Conservation (phyloP, 2,329 filamentous ascomycete genomes). For the Calcarisporium arbuscula region DNA sequence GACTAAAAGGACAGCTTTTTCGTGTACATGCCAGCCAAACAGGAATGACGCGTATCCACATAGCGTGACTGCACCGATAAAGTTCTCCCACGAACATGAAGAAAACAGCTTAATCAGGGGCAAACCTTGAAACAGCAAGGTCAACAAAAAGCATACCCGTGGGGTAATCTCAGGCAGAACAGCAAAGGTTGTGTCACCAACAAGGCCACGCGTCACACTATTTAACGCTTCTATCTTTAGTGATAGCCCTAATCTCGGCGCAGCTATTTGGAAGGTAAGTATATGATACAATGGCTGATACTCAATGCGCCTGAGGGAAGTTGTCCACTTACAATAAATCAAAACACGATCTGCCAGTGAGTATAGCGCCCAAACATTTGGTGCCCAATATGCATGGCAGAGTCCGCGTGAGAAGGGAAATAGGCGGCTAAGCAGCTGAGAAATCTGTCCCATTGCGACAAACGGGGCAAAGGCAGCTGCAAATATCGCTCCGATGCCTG, state of each 20-base stretch:
- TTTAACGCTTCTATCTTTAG: constrained; percentile 70
- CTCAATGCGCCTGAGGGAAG: not conserved
- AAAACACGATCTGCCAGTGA: constrained; percentile 81
- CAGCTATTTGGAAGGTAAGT: constrained; percentile 40
- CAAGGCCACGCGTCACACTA: constrained; percentile 86
- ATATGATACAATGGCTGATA: not conserved
- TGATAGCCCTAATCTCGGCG: constrained; percentile 69
- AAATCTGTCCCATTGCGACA: constrained; percentile 70
- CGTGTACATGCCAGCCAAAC: constrained; percentile 97
- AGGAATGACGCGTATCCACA: constrained; percentile 96
- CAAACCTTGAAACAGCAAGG: constrained; percentile 73
- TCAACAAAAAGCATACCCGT: constrained; percentile 72
- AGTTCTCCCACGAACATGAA: constrained; percentile 77
- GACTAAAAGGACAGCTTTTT: constrained; percentile 91
- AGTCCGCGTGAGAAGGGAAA: constrained; percentile 93
- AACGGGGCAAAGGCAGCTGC: constrained; percentile 87
- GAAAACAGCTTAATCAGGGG: constrained; percentile 78
- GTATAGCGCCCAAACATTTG: constrained; percentile 95
- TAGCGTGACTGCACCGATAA: constrained; percentile 82
- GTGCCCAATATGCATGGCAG: constrained; percentile 98
- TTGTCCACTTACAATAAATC: constrained; percentile 61
- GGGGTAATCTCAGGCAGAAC: constrained; percentile 84
- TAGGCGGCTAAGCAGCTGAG: constrained; percentile 74
- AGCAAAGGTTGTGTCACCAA: constrained; percentile 91
- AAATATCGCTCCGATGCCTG: constrained; percentile 65